Base-by-base conservation (phyloP, 2,329 filamentous ascomycete genomes). In the Cordyceps tenuipes region DNA sequence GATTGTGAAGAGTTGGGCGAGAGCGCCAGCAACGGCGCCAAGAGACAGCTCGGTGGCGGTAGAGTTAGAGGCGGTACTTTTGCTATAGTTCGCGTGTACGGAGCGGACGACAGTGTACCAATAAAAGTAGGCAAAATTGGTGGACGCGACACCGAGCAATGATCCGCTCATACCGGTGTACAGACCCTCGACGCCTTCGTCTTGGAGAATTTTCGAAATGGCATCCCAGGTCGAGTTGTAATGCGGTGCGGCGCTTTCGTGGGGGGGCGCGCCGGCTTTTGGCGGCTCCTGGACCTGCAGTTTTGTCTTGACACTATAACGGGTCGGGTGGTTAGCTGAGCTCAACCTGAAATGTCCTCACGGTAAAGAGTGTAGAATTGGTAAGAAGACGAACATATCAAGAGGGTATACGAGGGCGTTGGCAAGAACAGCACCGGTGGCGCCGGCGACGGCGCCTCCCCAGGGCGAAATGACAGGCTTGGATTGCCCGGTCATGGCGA, bases 111-210 rank as follows among this genome's bases (percentile, higher is more conserved):
- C 77, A 5, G 91, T 93, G 73, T 97, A 97, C 92, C 93, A 97
- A 78, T 99, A 99, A 73, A 99, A 99, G 77, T 99, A 99, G 68
- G 94, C 94, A 72, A 99, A 99, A 75, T 99, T 99, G 57, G 93
- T 97, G 29, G 92, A 97, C 1, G 91, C 93, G 41, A 99, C 94
- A 58, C 94, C 94, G 56, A 97, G 77, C 19, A 99, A 79, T 5
- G 92, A 86, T 55, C 93, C 92, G 62, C 85, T 82, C 72, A 99
- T 92, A 62, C 94, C 94, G 57, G 89, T 85, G 69, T 99, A 99
- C 8, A 99, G 83, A 7, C 94, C 94, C 51, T 78, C 69, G 9
- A 94, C 60, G 36, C 94, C 94, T 66, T 99, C 94, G 57, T 84
- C 85, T 60, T 86, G 82, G 41, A 89, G 75, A 65, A 99, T 97